phyloP scores from a whole-genome alignment of 306 rosid species.

The Adenanthera pavonina region DNA sequence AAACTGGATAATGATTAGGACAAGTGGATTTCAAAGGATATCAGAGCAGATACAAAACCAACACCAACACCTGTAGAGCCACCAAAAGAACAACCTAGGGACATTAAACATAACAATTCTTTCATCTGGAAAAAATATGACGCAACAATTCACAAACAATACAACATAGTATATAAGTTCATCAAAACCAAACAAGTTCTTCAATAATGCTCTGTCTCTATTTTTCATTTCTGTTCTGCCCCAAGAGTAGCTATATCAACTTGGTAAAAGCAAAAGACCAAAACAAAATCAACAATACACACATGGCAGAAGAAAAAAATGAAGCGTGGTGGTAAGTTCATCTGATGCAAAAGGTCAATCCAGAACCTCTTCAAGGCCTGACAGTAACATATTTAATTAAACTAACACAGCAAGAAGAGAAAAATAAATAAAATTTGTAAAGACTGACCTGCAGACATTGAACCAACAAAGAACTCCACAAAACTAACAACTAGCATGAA shows the following conservation, averaged over 20 bases:
- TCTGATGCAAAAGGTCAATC: not conserved
- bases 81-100: conserved; percentile 32
- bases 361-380: not conserved
- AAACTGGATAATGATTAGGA: conserved; percentile 1
- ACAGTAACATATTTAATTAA: not conserved
- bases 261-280: conserved; percentile 1
- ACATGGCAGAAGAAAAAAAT: not conserved
- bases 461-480: conserved; percentile 87
- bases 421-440: conserved; percentile 12
- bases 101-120: conserved; percentile 8
- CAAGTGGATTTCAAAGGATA: conserved; percentile 59
- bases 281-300: not conserved
- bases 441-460: conserved; percentile 75
- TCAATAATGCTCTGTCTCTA: not conserved
- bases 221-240: not conserved
- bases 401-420: not conserved
- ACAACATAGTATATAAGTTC: not conserved
- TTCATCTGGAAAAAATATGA: not conserved
- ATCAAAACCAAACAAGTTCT: conserved; percentile 1
- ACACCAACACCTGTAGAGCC: conserved; percentile 78
- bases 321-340: not conserved
- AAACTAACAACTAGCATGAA: conserved; percentile 69
- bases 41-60: conserved; percentile 80
- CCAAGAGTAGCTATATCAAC: conserved; percentile 1
- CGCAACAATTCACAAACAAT: not conserved